Conservation (phyloP, 108 stramenopile genomes). For the Chaetoceros muelleri region DNA sequence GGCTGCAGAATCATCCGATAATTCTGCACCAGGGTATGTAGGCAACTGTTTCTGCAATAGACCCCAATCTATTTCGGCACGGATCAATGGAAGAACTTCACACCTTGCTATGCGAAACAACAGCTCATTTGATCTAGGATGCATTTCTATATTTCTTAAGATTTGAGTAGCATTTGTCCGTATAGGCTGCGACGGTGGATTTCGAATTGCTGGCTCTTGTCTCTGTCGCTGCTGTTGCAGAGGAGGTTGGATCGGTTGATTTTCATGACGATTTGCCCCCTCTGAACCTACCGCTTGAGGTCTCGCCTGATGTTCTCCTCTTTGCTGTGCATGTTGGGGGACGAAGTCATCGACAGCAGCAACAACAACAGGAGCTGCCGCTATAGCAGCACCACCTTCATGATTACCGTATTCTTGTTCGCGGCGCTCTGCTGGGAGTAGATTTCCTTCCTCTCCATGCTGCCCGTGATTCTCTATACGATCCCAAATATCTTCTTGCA, state of each 20-base stretch:
- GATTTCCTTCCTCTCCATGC: neutral
- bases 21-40: neutral
- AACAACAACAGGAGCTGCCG: neutral
- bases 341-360: neutral
- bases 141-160: neutral
- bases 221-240: neutral
- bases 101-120: neutral
- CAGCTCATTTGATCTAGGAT: conserved; percentile 1
- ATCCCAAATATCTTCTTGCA: neutral
- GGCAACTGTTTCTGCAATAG: neutral
- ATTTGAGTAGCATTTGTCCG: neutral
- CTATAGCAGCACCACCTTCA: neutral
- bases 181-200: neutral
- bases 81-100: neutral
- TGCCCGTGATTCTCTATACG: neutral
- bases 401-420: neutral
- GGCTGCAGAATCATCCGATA: conserved; percentile 17
- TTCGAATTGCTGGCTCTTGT: neutral
- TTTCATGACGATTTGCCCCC: neutral
- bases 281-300: neutral
- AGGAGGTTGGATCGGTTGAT: neutral
- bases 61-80: conserved; percentile 3
- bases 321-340: neutral
- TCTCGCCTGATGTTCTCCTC: neutral
- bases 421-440: no score